A percentile compares a stretch with the other conserved stretches of the same genome.
These are phyloP conservation scores for Biscutella laevigata DNA, from an alignment of 441 rosid genomes.

Conservation along the genomic window DNA sequence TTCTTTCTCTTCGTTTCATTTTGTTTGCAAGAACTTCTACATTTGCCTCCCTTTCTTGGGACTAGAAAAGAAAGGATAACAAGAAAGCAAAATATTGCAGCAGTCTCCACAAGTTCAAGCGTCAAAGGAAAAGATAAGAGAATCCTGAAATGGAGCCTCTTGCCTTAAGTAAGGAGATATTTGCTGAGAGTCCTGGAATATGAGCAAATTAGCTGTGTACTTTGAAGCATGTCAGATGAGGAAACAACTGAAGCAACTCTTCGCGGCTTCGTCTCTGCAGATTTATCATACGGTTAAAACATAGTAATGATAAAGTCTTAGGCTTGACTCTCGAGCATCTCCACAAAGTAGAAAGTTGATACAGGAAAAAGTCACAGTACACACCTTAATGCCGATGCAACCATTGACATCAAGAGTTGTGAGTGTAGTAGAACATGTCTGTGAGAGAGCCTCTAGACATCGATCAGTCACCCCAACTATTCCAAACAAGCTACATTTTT, in stretches of 20 bases:
- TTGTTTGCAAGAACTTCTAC: conserved; percentile 30
- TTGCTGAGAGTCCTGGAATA: conserved; percentile 10
- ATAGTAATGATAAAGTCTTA: not conserved
- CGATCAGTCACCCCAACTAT: conserved; percentile 84
- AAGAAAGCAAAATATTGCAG: conserved; percentile 4
- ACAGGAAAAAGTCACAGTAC: conserved; percentile 4
- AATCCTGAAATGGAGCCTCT: too few species aligned
- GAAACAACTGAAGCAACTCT: conserved; percentile 65
- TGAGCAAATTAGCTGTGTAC: conserved; percentile 61
- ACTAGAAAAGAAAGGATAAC: not conserved
- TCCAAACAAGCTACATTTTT: conserved; percentile 73
- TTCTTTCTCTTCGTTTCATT: not conserved
- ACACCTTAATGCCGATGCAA: conserved; percentile 79
- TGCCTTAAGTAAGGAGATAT: not conserved
- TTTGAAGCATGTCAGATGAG: conserved; percentile 65
- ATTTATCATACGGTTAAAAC: not conserved
- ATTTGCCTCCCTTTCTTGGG: conserved; percentile 21
- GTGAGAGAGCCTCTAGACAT: conserved; percentile 65
- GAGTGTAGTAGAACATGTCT: conserved; percentile 51
- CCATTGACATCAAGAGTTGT: conserved; percentile 91
- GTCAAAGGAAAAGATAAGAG: conserved; percentile 14
- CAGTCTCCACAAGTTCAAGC: conserved; percentile 19
- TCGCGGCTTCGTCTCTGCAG: conserved; percentile 59
- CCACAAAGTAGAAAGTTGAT: not conserved
- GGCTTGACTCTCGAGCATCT: not conserved